phyloP scores from a whole-genome alignment of 768 basidiomycete species.

The Phaffia australis region DNA sequence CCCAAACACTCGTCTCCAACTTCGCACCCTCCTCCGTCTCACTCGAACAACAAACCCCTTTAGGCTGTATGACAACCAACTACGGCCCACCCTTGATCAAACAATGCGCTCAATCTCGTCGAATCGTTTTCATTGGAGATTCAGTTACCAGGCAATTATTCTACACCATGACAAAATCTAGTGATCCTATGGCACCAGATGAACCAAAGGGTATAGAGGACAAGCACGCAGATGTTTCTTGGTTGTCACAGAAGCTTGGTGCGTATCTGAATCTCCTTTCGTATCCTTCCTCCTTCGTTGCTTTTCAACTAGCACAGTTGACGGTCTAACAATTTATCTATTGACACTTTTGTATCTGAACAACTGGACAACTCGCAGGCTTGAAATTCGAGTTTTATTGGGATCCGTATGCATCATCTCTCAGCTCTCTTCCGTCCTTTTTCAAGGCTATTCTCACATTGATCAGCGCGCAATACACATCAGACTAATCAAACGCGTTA shows the following conservation, averaged over 20 bases:
- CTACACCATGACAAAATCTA: conserved; percentile 55
- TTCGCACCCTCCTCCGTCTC: conserved; percentile 8
- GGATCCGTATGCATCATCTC: conserved; percentile 51
- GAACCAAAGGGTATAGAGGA: conserved; percentile 41
- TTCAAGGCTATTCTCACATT: not conserved
- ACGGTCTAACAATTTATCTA: conserved; percentile 37
- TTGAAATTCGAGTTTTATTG: conserved; percentile 53
- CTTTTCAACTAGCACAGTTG: no score
- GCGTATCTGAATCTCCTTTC: conserved; percentile 2
- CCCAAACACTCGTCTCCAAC: conserved; percentile 22
- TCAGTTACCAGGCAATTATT: conserved; percentile 70
- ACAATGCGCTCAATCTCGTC: conserved; percentile 40
- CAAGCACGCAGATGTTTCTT: conserved; percentile 52
- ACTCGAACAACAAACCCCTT: not conserved
- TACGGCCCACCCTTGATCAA: conserved; percentile 26
- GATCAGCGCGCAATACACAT: not conserved
- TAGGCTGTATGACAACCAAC: conserved; percentile 68
- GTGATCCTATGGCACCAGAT: conserved; percentile 46
- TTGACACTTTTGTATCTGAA: conserved; percentile 45
- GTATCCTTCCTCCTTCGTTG: not conserved
- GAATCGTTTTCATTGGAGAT: conserved; percentile 71
- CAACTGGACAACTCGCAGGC: not conserved
- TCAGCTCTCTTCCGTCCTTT: not conserved
- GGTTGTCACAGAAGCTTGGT: conserved; percentile 23
- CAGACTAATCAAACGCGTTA: not conserved